Conservation (phyloP, 805 yeast species). For the Brettanomyces bruxellensis region DNA sequence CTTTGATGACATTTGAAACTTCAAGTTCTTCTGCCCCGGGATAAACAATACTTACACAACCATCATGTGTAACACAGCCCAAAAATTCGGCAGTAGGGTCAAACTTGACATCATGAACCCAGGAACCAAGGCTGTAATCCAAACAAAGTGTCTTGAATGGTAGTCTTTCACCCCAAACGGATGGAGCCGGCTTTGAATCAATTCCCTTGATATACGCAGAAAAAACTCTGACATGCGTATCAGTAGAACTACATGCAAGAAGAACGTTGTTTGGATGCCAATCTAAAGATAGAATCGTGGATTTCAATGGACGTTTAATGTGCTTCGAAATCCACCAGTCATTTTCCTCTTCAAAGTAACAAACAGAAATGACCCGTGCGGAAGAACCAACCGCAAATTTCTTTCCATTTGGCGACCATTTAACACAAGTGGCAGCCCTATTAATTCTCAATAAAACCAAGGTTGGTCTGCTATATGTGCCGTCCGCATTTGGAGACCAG, state of each 20-base stretch:
- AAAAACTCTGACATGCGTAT: slow-evolving; percentile 85
- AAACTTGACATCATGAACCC: slow-evolving; percentile 89
- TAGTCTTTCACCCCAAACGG: slow-evolving; percentile 89
- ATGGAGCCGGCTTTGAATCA: slow-evolving; percentile 71
- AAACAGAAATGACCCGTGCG: slow-evolving; percentile 87
- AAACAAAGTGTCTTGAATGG: slow-evolving; percentile 92
- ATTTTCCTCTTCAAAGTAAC: slow-evolving; percentile 91
- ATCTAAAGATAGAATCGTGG: slow-evolving; percentile 71
- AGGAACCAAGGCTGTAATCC: slow-evolving; percentile 67
- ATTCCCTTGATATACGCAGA: slow-evolving; percentile 84
- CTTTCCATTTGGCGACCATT: slow-evolving; percentile 92
- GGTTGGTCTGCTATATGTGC: slow-evolving; percentile 62
- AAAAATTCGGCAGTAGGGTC: slow-evolving; percentile 70
- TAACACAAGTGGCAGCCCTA: slow-evolving; percentile 89
- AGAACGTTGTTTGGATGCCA: slow-evolving; percentile 95
- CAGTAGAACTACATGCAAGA: slow-evolving; percentile 86
- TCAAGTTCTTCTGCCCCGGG: slow-evolving; percentile 59
- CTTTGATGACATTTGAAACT: slow-evolving; percentile 36
- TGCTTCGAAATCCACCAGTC: slow-evolving; percentile 99
- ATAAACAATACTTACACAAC: slow-evolving; percentile 71
- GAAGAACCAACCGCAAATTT: slow-evolving; percentile 98
- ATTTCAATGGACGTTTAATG: slow-evolving; percentile 87
- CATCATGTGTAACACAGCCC: slow-evolving; percentile 82
- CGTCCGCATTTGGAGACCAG: slow-evolving; percentile 71
- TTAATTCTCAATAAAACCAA: slow-evolving; percentile 86